A percentile compares a stretch with the other conserved stretches of the same genome.
Evolutionary conservation across 2,329 filamentous ascomycete genomes (phyloP).

Genomic region (Cercospora berteroae): DNA sequence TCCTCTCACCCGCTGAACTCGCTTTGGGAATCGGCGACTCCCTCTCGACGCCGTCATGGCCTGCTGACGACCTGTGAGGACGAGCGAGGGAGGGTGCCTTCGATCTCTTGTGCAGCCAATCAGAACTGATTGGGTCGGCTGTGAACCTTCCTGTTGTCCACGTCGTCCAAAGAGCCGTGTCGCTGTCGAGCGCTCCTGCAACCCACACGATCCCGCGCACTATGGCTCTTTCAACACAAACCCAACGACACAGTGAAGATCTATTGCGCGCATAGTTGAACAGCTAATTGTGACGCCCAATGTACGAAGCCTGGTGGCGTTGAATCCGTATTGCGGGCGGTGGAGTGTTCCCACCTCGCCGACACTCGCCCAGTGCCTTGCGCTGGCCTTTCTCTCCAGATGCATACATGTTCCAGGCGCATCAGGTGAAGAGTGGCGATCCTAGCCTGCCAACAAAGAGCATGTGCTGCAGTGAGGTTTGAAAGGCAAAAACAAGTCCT

Average conservation of each 20-base stretch:
- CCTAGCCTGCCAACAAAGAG: background rate
- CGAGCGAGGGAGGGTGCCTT: background rate
- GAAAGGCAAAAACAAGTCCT: background rate
- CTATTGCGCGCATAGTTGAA: background rate
- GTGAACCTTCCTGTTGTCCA: background rate
- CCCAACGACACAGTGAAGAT: background rate
- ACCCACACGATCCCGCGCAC: background rate
- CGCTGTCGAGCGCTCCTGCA: background rate
- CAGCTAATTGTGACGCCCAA: background rate
- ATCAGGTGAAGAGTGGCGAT: background rate
- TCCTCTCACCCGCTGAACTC: no score
- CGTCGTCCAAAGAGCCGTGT: constrained; percentile 6
- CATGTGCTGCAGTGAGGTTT: background rate
- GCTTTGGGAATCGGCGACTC: background rate
- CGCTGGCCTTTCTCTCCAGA: background rate
- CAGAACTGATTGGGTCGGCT: background rate
- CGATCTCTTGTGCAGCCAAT: constrained; percentile 3
- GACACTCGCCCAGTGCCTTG: constrained; percentile 4
- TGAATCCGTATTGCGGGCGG: background rate
- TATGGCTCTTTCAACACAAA: background rate
- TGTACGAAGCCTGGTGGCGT: background rate
- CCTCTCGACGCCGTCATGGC: background rate
- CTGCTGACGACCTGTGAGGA: background rate
- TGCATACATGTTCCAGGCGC: constrained; percentile 21
- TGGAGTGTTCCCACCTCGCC: background rate